Evolutionary conservation across 768 basidiomycete genomes (phyloP).

Genomic region (Pseudohyphozyma bogoriensis): DNA sequence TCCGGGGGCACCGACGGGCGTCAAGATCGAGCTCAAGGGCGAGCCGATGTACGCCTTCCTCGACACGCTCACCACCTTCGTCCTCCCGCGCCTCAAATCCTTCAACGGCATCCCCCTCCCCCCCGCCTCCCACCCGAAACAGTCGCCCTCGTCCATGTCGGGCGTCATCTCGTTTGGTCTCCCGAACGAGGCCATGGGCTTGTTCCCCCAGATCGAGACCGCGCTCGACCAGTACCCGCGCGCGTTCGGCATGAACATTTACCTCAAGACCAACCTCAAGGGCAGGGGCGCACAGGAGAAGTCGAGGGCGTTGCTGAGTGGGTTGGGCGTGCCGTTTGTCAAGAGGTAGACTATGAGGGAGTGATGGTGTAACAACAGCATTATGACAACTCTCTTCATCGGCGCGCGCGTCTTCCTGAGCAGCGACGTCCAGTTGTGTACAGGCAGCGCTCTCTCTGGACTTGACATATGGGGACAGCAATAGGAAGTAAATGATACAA

Average conservation of each 20-base stretch:
- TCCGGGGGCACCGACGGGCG: conserved; percentile 68
- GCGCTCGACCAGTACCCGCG: conserved; percentile 82
- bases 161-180: conserved; percentile 88
- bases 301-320: conserved; percentile 76
- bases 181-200: conserved; percentile 66
- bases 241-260: conserved; percentile 81
- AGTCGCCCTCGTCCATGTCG: conserved; percentile 64
- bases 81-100: conserved; percentile 85
- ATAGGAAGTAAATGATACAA: no score
- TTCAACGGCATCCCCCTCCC: conserved; percentile 75
- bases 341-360: conserved; percentile 13
- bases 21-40: conserved; percentile 77
- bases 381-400: no score
- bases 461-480: no score
- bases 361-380: no score
- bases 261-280: conserved; percentile 77
- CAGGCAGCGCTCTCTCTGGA: no score
- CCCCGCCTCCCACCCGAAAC: conserved; percentile 56
- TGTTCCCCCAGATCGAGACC: conserved; percentile 94
- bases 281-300: conserved; percentile 84
- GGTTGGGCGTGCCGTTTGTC: conserved; percentile 81
- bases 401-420: no score
- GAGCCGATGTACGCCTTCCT: conserved; percentile 93
- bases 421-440: no score
- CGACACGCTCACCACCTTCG: conserved; percentile 77